Percentiles rank a stretch among this genome's conserved stretches.
These are phyloP conservation scores for Omphalea diandra DNA, from an alignment of 441 rosid genomes.

Conservation along the genomic window DNA sequence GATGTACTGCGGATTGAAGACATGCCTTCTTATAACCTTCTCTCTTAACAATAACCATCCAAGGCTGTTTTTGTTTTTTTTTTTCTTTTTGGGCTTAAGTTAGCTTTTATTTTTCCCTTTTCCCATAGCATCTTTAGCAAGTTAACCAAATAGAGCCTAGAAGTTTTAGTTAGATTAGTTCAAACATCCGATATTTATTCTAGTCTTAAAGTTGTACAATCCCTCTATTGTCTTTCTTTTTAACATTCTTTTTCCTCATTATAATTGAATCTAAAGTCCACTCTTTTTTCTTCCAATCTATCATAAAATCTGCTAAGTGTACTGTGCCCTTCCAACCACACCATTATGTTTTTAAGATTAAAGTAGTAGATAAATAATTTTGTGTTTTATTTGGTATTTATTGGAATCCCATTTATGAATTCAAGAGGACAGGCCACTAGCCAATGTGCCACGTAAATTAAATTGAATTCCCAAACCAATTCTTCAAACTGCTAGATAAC, in stretches of 20 bases:
- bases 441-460: too few relatives aligned
- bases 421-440: too few relatives aligned
- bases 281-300: too few relatives aligned
- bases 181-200: conserved; percentile 5
- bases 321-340: too few relatives aligned
- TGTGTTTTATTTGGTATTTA: too few relatives aligned
- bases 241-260: neutral
- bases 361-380: neutral
- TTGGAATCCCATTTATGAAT: too few relatives aligned
- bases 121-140: conserved; percentile 1
- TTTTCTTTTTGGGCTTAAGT: neutral
- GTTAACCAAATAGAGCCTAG: neutral
- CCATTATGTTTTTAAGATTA: neutral
- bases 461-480: too few relatives aligned
- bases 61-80: conserved; percentile 6
- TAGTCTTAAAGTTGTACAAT: conserved; percentile 20
- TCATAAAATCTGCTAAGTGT: too few relatives aligned
- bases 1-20: conserved; percentile 78
- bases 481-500: too few relatives aligned
- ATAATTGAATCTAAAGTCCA: neutral
- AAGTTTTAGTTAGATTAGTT: neutral
- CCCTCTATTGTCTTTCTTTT: neutral
- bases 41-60: conserved; percentile 33
- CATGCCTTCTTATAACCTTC: conserved; percentile 87
- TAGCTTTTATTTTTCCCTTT: neutral